Conservation (phyloP, 495 filamentous ascomycete species). For the Penicillium odoratum region DNA sequence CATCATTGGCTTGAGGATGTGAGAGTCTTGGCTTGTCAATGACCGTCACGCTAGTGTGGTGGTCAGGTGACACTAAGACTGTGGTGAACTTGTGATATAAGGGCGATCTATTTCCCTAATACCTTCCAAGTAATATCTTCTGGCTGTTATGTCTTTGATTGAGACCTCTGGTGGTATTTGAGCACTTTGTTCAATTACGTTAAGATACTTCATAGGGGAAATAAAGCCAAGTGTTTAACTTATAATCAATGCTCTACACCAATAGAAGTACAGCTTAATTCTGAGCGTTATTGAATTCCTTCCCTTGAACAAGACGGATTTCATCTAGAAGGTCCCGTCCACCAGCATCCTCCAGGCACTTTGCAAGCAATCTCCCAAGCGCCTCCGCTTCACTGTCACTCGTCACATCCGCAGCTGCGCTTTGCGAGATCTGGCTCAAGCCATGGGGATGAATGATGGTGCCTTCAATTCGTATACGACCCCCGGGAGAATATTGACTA, state of each 20-base stretch:
- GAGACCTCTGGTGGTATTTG: no score
- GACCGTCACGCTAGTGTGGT: no score
- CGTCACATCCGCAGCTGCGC: background rate
- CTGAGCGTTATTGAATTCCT: background rate
- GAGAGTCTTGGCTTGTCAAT: no score
- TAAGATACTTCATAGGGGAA: no score
- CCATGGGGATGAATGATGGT: slow-evolving; percentile 16
- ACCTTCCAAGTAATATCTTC: no score
- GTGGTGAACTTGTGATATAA: no score
- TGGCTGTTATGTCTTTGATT: no score
- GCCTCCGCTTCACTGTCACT: slow-evolving; percentile 10
- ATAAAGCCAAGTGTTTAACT: no score
- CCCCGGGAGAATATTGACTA: background rate
- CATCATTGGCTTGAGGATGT: no score
- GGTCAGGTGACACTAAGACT: no score
- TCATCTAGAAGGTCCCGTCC: slow-evolving; percentile 8
- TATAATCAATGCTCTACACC: background rate
- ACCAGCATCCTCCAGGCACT: slow-evolving; percentile 8
- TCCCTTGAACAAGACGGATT: slow-evolving; percentile 6
- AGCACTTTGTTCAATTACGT: no score
- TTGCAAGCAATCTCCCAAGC: slow-evolving; percentile 5
- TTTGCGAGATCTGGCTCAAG: slow-evolving; percentile 5
- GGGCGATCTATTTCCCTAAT: no score
- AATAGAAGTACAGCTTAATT: background rate
- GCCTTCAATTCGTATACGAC: slow-evolving; percentile 2